Base-by-base conservation (phyloP, 768 basidiomycete species). In the Infundibulicybe gibba region DNA sequence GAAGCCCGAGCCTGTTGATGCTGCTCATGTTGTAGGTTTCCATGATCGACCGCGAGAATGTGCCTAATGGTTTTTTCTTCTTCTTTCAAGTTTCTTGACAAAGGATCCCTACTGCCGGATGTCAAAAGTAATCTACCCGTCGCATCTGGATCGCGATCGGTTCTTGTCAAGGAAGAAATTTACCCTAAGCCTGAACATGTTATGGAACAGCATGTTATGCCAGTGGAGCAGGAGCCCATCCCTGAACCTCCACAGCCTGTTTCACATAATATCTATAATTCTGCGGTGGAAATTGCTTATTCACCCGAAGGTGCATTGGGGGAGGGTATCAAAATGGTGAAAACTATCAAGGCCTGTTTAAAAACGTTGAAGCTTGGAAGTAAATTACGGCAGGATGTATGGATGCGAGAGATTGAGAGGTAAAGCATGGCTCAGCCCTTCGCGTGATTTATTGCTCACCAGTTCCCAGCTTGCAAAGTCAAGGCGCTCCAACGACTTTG, bases 361-460 rank as follows among this genome's bases (percentile, higher is more conserved):
- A 65, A 72, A 47, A 67, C 58, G 15, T 51, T 81, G 47, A 64
- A 77, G 44, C 55, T 83, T 2, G 79, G 79, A 14, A 79, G 74
- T 54, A 77, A 77, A 54, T 59, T 81, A 41, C 70, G 82, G 12
- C 63, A 77, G 50, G 79, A 81, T 14, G 80, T 83, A 2, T 84
- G 82, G 81, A 57, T 68, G 38, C 67, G 75, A 12, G 80, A 84
- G 43, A 62, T 81, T 12, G 61, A 66, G 32, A 76, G 64, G 81
- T 80, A 51, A 6, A 68, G 25, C 16, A n/a, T 3, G 25, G 6
- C 13, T n/a, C 2, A 15, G 25, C 10, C 39, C 35, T 43, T 15
- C 48, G 49, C 25, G 21, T 41, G 17, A 32, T 34, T 17, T 35
- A n/a, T 15, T 15, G 15, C 30, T 38, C 37, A 31, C 6, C 35